A percentile compares a stretch with the other conserved stretches of the same genome.
phyloP scores from a whole-genome alignment of 805 yeast genomes.

The Candida silvatica region DNA sequence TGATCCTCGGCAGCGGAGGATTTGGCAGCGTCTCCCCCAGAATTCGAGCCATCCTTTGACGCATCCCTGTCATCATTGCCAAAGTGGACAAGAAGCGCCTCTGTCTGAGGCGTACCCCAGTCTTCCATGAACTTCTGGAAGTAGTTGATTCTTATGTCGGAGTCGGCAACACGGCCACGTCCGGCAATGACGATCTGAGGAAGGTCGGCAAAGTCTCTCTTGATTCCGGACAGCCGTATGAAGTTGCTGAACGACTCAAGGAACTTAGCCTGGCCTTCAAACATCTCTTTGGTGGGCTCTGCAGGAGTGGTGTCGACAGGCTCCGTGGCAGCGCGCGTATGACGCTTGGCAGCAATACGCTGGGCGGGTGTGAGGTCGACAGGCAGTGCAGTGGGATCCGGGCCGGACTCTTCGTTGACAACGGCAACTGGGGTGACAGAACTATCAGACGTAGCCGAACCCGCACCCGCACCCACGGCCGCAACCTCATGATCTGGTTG shows the following conservation, averaged over 20 bases:
- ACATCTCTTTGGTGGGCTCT: slow-evolving; percentile 8
- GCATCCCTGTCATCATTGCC: slow-evolving; percentile 6
- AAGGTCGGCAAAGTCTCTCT: slow-evolving; percentile 33
- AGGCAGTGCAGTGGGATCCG: background rate
- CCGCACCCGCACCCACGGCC: background rate
- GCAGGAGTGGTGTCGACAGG: slow-evolving; percentile 9
- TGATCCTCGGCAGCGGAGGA: background rate
- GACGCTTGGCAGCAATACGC: slow-evolving; percentile 12
- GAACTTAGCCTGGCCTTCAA: slow-evolving; percentile 12
- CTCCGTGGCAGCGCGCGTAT: slow-evolving; percentile 13
- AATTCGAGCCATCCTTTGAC: slow-evolving; percentile 8
- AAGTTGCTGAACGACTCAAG: slow-evolving; percentile 11
- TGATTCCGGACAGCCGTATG: slow-evolving; percentile 23
- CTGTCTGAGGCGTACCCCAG: slow-evolving; percentile 17
- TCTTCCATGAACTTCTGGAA: slow-evolving; percentile 8
- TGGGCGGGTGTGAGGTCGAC: slow-evolving; percentile 11
- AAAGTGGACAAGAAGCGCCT: slow-evolving; percentile 14
- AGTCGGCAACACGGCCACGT: slow-evolving; percentile 6
- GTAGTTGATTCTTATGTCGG: slow-evolving; percentile 4
- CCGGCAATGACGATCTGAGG: slow-evolving; percentile 31
- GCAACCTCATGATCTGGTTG: background rate
- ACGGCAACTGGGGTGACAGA: background rate
- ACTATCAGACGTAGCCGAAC: background rate
- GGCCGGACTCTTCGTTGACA: background rate
- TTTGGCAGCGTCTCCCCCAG: background rate